Evolutionary conservation across 352 stramenopile genomes (phyloP).

Genomic region (Pythium utonaiense): DNA sequence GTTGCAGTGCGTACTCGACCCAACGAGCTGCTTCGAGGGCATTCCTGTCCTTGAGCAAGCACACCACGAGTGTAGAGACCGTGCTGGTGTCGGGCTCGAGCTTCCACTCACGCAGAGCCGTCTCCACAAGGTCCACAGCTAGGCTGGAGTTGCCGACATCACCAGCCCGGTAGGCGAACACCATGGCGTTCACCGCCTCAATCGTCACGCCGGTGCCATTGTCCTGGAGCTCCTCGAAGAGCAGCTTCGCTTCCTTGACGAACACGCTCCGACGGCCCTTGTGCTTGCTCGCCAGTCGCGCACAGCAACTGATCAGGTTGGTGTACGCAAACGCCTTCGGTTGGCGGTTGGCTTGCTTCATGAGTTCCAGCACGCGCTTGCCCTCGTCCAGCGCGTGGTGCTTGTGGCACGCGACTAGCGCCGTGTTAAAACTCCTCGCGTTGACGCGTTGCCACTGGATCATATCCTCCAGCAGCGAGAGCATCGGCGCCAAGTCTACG

Average conservation of each 20-base stretch:
- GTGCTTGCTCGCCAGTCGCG: conserved; percentile 23
- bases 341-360: conserved; percentile 27
- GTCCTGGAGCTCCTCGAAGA: conserved; percentile 45
- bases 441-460: conserved; percentile 32
- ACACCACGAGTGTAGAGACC: conserved; percentile 36
- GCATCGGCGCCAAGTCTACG: conserved; percentile 32
- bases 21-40: conserved; percentile 11
- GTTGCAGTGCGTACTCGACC: conserved; percentile 18
- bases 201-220: conserved; percentile 12
- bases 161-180: conserved; percentile 48
- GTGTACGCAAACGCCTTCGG: conserved; percentile 47
- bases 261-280: conserved; percentile 24
- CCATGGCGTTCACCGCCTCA: conserved; percentile 55
- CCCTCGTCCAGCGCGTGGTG: conserved; percentile 36
- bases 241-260: conserved; percentile 30
- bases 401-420: conserved; percentile 62
- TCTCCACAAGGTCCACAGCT: conserved; percentile 27
- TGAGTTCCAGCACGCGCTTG: conserved; percentile 37
- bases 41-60: conserved; percentile 38
- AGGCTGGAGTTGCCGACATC: conserved; percentile 30
- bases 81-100: conserved; percentile 43
- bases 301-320: conserved; percentile 67
- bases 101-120: conserved; percentile 30
- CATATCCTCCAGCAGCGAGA: conserved; percentile 56
- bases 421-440: conserved; percentile 60